Evolutionary conservation across 1,284 basidiomycete genomes (phyloP), one percentile per base, ranked within the genome.

Genomic region (Trichosporon sp.): DNA sequence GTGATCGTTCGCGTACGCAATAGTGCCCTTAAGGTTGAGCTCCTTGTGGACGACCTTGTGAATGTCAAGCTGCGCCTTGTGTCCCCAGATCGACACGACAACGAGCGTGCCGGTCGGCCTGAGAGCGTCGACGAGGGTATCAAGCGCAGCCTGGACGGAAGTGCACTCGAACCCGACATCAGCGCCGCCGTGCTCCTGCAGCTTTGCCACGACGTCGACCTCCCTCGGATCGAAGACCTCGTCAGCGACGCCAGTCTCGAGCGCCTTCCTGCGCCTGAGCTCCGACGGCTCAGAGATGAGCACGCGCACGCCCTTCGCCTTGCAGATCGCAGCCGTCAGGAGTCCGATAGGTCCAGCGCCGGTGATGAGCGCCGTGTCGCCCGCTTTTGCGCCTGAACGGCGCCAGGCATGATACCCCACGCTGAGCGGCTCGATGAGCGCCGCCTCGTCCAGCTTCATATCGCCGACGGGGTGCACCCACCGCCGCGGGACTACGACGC

Each of bases 161-260:
- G 66, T 68, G 32, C 64, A 65, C 44, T 68, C 66, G 40, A 68
- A 68, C 10, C 37, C 66, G 34, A 68, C 31, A 54, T 68, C 64
- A 3, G 62, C 66, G 57, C 31, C 54, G 4, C 49, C 63, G 19
- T 59, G 56, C 36, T 44, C 37, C 36, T 25, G 10, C 8, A 65
- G 58, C 9, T 25, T 34, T 9, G 27, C 66, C 19, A 56, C 49
- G 29, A 68, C 62, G 58, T 68, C 54, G 2, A n/a, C 34, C 10
- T 19, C 10, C 19, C 61, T 59, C 19, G 66, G 66, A 54, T 68
- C 60, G 25, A 63, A 63, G 14, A 68, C 46, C 34, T 63, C 54
- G 5, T 46, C 44, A 1, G 66, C 66, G 9, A 65, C 64, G 29
- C 64, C 64, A 0, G 66, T 65, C 16, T 68, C 66, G 23, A 5